Evolutionary conservation across 306 rosid genomes (phyloP).

Genomic region (Lathyrus sativus): DNA sequence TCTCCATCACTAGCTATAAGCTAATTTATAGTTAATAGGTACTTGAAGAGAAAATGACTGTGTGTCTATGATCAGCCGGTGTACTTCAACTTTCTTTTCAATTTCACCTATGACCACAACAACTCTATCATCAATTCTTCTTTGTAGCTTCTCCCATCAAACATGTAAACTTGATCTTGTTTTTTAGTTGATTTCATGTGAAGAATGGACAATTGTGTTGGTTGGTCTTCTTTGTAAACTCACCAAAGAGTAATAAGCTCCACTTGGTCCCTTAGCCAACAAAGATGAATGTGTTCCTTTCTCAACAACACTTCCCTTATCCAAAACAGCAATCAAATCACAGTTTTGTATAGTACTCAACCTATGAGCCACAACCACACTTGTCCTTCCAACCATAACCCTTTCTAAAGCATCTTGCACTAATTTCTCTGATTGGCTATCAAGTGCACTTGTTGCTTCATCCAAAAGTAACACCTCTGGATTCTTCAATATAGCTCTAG

Average conservation of each 20-base stretch:
- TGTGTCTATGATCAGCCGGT: no score
- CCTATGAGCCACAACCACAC: conserved; percentile 93
- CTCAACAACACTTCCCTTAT: conserved; percentile 78
- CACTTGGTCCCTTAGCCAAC: conserved; percentile 59
- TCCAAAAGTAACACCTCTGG: conserved; percentile 68
- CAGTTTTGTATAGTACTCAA: conserved; percentile 78
- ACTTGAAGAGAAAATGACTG: no score
- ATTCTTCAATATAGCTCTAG: conserved; percentile 75
- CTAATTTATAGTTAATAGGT: no score
- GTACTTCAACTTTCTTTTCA: neutral
- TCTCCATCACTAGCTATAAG: no score
- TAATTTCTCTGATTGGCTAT: conserved; percentile 74
- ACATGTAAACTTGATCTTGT: neutral
- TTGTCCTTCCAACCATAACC: conserved; percentile 89
- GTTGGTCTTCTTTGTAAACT: conserved; percentile 54
- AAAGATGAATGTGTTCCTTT: conserved; percentile 69
- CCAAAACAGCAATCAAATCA: conserved; percentile 71
- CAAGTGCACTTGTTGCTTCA: conserved; percentile 90
- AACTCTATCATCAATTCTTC: neutral
- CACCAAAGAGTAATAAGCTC: conserved; percentile 68
- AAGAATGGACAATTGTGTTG: neutral
- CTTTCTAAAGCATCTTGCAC: conserved; percentile 83
- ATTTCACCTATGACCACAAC: neutral
- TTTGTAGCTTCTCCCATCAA: neutral
- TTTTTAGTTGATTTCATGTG: conserved; percentile 28